Evolutionary conservation across 352 stramenopile genomes (phyloP).

Genomic region (Phytopythium chamaehyphon): DNA sequence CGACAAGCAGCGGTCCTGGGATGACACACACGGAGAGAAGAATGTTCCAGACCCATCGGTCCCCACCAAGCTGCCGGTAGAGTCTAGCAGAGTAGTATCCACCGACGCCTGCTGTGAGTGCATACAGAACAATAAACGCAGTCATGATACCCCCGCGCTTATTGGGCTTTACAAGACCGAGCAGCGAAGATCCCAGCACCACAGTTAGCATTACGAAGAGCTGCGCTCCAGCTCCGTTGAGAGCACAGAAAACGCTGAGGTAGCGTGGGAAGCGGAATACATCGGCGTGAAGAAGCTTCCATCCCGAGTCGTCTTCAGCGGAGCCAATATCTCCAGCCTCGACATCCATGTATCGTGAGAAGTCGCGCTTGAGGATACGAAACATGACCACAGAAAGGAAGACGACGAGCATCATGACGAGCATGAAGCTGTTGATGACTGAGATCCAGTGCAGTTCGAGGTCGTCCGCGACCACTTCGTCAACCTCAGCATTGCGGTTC

Average conservation of each 20-base stretch:
- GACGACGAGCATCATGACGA: constrained; percentile 95
- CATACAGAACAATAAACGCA: constrained; percentile 93
- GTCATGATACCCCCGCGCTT: constrained; percentile 91
- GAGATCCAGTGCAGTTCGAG: constrained; percentile 97
- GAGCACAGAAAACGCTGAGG: constrained; percentile 89
- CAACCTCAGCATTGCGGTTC: constrained; percentile 79
- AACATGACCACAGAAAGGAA: constrained; percentile 97
- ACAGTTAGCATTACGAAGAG: constrained; percentile 91
- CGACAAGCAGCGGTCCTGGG: constrained; percentile 82
- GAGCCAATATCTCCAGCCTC: constrained; percentile 86
- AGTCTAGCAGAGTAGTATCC: constrained; percentile 91
- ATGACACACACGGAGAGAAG: constrained; percentile 91
- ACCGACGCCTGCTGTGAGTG: constrained; percentile 90
- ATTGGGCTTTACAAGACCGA: constrained; percentile 92
- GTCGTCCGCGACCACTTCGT: constrained; percentile 54
- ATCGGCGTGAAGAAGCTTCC: constrained; percentile 97
- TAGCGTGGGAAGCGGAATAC: constrained; percentile 94
- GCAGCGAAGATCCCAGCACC: constrained; percentile 90
- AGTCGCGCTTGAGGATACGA: constrained; percentile 97
- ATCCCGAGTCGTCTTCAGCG: constrained; percentile 94
- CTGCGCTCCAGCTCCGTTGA: constrained; percentile 92
- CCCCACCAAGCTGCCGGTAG: constrained; percentile 93
- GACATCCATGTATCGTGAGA: constrained; percentile 95
- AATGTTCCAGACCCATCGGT: constrained; percentile 95
- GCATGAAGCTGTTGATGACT: constrained; percentile 98